Conservation (phyloP, 768 basidiomycete genomes). For the Pisolithus microcarpus region DNA sequence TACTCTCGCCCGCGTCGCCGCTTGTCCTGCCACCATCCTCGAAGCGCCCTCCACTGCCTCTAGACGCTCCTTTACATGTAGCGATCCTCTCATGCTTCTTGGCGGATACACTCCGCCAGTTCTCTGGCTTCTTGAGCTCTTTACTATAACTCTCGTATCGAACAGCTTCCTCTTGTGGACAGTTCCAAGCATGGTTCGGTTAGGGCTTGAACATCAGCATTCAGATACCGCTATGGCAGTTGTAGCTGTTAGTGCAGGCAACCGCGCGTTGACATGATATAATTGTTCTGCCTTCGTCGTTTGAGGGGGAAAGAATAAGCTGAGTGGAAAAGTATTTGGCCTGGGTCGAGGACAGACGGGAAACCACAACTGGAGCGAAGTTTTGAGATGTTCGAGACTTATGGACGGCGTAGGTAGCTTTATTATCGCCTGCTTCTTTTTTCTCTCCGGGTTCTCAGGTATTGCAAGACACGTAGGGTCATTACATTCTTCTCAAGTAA, state of each 20-base stretch:
- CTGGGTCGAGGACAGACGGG: no score
- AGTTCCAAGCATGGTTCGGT: slow-evolving; percentile 8
- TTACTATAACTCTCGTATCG: neutral
- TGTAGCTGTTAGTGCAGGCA: neutral
- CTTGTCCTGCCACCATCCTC: neutral
- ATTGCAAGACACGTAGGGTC: no score
- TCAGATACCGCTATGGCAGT: neutral
- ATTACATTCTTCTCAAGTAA: no score
- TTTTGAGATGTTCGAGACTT: no score
- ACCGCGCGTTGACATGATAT: neutral
- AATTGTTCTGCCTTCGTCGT: neutral
- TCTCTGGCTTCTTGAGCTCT: neutral
- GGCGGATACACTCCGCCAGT: neutral
- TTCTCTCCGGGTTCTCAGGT: no score
- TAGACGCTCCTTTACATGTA: slow-evolving; percentile 1
- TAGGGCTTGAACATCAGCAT: neutral
- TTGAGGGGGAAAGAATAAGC: no score
- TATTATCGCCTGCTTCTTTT: no score
- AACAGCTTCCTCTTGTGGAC: slow-evolving; percentile 2
- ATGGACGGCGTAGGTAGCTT: no score
- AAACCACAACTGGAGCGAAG: no score
- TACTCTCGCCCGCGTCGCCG: no score
- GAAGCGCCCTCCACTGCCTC: slow-evolving; percentile 5
- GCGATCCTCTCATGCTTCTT: slow-evolving; percentile 5
- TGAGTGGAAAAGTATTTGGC: no score